phyloP scores from a whole-genome alignment of 345 rosid species.

The Barbarea vulgaris region DNA sequence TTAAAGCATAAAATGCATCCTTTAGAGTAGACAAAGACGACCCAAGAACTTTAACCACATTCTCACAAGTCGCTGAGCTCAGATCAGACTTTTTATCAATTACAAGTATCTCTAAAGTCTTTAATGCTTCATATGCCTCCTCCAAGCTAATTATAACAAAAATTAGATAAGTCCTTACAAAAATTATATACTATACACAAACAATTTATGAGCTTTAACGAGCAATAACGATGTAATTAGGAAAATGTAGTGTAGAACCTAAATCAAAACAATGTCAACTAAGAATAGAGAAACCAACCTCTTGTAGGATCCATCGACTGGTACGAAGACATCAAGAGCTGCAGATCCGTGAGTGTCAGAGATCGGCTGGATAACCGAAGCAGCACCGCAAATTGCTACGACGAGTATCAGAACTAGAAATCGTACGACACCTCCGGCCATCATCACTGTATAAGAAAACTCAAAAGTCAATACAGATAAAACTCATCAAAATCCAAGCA shows the following conservation, averaged over 20 bases:
- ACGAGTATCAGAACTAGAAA: conserved; percentile 49
- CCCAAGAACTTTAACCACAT: conserved; percentile 50
- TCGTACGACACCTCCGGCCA: conserved; percentile 50
- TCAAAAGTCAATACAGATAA: conserved; percentile 7
- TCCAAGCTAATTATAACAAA: conserved; percentile 54
- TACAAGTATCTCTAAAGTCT: conserved; percentile 78
- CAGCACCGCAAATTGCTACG: conserved; percentile 58
- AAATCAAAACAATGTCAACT: neutral
- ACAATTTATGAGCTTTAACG: conserved; percentile 4
- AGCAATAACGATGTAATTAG: neutral
- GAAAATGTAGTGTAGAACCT: neutral
- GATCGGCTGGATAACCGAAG: conserved; percentile 72
- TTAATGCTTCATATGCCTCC: conserved; percentile 78
- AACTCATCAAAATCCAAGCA: conserved; percentile 9
- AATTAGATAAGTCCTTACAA: neutral
- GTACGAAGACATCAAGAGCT: conserved; percentile 71
- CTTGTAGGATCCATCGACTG: conserved; percentile 61
- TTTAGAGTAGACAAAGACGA: conserved; percentile 63
- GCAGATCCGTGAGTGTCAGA: conserved; percentile 91
- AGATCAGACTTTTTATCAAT: conserved; percentile 58
- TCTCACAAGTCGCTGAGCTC: conserved; percentile 51
- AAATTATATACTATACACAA: neutral
- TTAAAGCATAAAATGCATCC: conserved; percentile 73
- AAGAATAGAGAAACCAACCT: conserved; percentile 49
- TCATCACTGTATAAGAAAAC: conserved; percentile 52